phyloP scores from a whole-genome alignment of 2,329 filamentous ascomycete species.

The Drechmeria coniospora region DNA sequence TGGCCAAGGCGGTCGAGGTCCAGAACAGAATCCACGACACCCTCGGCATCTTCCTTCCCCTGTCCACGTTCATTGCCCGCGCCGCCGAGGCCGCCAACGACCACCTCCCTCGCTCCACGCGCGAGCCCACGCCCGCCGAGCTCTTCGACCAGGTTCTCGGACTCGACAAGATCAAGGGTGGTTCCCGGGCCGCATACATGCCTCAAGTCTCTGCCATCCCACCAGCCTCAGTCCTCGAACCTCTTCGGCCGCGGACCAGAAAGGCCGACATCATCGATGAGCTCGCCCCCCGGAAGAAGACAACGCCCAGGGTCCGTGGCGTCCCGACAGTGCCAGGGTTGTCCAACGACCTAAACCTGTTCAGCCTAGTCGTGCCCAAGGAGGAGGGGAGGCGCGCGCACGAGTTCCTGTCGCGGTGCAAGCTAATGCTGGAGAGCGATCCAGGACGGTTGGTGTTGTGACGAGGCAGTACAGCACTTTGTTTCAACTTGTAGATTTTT shows the following conservation, averaged over 20 bases:
- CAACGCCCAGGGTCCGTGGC: constrained; percentile 8
- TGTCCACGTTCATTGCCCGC: constrained; percentile 75
- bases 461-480: constrained; percentile 10
- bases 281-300: constrained; percentile 26
- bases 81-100: constrained; percentile 82
- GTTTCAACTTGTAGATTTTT: constrained; percentile 15
- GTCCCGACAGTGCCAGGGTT: constrained; percentile 26
- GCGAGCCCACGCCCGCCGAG: constrained; percentile 54
- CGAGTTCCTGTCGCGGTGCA: constrained; percentile 74
- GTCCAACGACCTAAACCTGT: constrained; percentile 52
- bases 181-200: constrained; percentile 47
- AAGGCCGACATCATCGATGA: constrained; percentile 68
- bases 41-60: constrained; percentile 65
- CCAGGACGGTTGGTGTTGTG: constrained; percentile 58
- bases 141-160: constrained; percentile 85
- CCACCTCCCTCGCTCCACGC: constrained; percentile 54
- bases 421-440: constrained; percentile 66
- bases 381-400: constrained; percentile 69
- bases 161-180: constrained; percentile 30
- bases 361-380: constrained; percentile 65
- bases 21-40: constrained; percentile 67
- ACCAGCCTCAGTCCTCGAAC: constrained; percentile 24
- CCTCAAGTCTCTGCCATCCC: constrained; percentile 52
- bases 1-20: constrained; percentile 62
- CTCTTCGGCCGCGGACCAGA: constrained; percentile 15